Percentiles rank a stretch among this genome's conserved stretches.
Evolutionary conservation across 192 early-diverging fungal species (phyloP).

Genomic region (Pilaira anomala): DNA sequence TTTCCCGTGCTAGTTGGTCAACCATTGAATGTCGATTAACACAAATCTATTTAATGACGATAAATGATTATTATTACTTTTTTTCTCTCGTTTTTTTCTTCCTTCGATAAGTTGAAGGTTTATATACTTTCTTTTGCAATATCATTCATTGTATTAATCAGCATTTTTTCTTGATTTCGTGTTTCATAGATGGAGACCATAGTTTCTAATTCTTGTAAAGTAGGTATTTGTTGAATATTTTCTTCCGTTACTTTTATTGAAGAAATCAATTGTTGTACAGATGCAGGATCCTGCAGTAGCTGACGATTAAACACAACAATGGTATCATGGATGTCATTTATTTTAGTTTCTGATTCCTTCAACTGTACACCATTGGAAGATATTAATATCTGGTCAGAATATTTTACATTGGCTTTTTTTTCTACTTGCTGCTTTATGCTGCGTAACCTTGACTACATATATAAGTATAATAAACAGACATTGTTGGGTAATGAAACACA

Average conservation of each 20-base stretch:
- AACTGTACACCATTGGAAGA: constrained; percentile 3
- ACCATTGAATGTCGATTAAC: not conserved
- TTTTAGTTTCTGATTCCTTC: not conserved
- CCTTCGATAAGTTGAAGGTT: no score
- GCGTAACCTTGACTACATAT: no score
- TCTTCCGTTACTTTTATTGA: not conserved
- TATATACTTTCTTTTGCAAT: not conserved
- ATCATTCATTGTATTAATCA: not conserved
- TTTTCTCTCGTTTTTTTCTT: not conserved
- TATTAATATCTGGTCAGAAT: constrained; percentile 4
- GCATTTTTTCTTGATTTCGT: not conserved
- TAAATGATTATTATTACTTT: not conserved
- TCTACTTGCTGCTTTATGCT: no score
- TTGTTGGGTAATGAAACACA: not conserved
- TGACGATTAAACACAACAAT: constrained; percentile 11
- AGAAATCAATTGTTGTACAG: not conserved
- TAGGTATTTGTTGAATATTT: constrained; percentile 1
- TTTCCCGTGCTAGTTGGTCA: constrained; percentile 2
- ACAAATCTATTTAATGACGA: not conserved
- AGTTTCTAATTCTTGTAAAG: not conserved
- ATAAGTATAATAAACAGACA: no score
- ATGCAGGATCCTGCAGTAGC: not conserved
- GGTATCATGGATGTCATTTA: not conserved
- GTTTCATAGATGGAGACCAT: not conserved
- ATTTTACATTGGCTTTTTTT: no score